phyloP scores from a whole-genome alignment of 1,284 basidiomycete species.

The Cryptococcus neoformans region DNA sequence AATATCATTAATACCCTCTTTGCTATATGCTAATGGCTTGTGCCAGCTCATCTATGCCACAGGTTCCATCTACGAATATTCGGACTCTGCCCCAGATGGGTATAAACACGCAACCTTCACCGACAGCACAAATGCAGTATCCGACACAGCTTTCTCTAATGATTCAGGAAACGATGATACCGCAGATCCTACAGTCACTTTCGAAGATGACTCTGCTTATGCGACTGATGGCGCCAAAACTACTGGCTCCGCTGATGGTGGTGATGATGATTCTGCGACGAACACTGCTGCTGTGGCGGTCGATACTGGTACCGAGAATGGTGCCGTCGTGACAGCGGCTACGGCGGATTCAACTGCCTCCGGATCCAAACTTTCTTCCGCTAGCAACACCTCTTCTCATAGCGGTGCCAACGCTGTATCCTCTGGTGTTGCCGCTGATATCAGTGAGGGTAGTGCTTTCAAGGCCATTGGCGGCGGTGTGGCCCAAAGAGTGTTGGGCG shows the following conservation, averaged over 20 bases:
- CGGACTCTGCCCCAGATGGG: slow-evolving; percentile 15
- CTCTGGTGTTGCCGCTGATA: neutral
- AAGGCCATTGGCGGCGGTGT: slow-evolving; percentile 3
- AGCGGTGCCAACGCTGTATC: slow-evolving; percentile 1
- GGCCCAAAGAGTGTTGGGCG: neutral
- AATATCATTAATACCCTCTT: neutral
- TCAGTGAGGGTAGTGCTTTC: neutral
- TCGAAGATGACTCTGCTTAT: neutral
- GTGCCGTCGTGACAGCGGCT: neutral
- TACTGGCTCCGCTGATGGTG: neutral
- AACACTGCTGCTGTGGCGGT: neutral
- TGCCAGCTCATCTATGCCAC: slow-evolving; percentile 27
- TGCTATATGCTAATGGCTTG: neutral
- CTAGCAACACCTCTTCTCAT: neutral
- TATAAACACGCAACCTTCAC: slow-evolving; percentile 14
- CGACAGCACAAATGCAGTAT: neutral
- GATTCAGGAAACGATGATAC: neutral
- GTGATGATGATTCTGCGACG: neutral
- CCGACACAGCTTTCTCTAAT: neutral
- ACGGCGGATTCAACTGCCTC: neutral
- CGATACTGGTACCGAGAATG: neutral
- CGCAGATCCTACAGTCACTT: neutral
- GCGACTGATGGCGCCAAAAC: neutral
- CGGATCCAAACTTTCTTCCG: neutral
- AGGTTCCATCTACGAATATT: slow-evolving; percentile 27